Base-by-base conservation (phyloP, 768 basidiomycete species). In the Boletus reticuloceps region DNA sequence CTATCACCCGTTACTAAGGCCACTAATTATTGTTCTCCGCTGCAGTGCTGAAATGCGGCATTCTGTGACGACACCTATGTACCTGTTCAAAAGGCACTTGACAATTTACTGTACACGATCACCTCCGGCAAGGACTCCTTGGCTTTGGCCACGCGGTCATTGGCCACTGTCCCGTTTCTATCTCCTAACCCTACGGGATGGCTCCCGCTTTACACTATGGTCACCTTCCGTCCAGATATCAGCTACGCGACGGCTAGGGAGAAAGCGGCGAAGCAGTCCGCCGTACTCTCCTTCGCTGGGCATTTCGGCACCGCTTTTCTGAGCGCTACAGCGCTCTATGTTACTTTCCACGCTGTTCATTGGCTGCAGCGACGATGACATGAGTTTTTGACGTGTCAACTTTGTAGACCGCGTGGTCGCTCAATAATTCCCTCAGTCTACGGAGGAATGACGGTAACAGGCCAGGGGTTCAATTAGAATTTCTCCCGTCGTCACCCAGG, bases 141-240 rank as follows among this genome's bases (percentile, higher is more conserved):
- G 53, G 66, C 74, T 55, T 76, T 76, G 58, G 69, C 84, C 61
- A 74, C 74, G 42, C 78, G 79, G 51, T 65, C 60, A 43, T 62
- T 85, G 59, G 72, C 81, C 58, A 75, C 69, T 55, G 68, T 77
- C 46, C 78, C 87, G 11, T 91, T 88, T 71, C 81, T 84, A 36
- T 69, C 84, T 55, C 69, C 69, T 56, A 72, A 77, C 56, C 87
- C 86, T 42, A 68, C 70, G 59, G 94, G 91, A 37, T 98, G 95
- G 95, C 80, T 94, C 49, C 90, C 93, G 54, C 79, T 96, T 47
- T 99, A 99, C 72, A 92, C 92, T 34, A 97, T 98, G 95, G 88
- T 97, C 61, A 98, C 96, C 42, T 99, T 99, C 76, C 83, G 96
- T 40, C 92, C 94, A 48, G 96, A 98, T 72, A 84, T 99, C 64